Conservation (phyloP, 345 rosid genomes). For the Arabis alpina region DNA sequence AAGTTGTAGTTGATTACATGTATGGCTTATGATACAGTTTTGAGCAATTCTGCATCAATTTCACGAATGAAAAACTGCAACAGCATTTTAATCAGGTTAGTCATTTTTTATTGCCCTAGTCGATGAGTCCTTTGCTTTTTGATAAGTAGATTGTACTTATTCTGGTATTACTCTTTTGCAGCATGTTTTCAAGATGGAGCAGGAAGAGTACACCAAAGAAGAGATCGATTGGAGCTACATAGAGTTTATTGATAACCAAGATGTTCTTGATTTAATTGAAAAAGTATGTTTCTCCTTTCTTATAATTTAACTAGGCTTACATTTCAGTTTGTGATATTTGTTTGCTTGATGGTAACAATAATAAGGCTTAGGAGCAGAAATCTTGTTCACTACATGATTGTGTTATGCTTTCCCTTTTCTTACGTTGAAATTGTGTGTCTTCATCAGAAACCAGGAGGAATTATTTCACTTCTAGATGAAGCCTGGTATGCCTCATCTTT, state of each 20-base stretch:
- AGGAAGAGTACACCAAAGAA: slow-evolving; percentile 86
- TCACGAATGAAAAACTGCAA: slow-evolving; percentile 90
- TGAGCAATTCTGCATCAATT: slow-evolving; percentile 95
- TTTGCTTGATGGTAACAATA: slow-evolving; percentile 8
- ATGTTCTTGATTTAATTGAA: slow-evolving; percentile 86
- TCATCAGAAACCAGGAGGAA: slow-evolving; percentile 90
- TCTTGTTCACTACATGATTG: slow-evolving; percentile 16
- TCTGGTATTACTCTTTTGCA: slow-evolving; percentile 46
- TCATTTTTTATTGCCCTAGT: slow-evolving; percentile 5
- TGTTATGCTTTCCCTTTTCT: slow-evolving; percentile 30
- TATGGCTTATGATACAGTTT: slow-evolving; percentile 56
- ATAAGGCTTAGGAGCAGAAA: slow-evolving; percentile 18
- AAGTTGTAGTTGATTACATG: slow-evolving; percentile 24
- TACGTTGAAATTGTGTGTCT: slow-evolving; percentile 24
- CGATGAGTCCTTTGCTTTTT: not conserved
- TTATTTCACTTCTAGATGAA: slow-evolving; percentile 91
- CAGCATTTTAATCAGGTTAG: slow-evolving; percentile 93
- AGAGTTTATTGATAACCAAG: slow-evolving; percentile 89
- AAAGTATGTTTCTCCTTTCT: slow-evolving; percentile 49
- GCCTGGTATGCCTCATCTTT: slow-evolving; percentile 69
- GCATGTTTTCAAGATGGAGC: slow-evolving; percentile 98
- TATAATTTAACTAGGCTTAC: slow-evolving; percentile 16
- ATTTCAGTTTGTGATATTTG: slow-evolving; percentile 28
- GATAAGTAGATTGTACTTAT: slow-evolving; percentile 24
- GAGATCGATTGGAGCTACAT: slow-evolving; percentile 93